A percentile compares a stretch with the other conserved stretches of the same genome.
Evolutionary conservation across 768 basidiomycete species (phyloP).

Genomic region (Kwoniella botswanensis): DNA sequence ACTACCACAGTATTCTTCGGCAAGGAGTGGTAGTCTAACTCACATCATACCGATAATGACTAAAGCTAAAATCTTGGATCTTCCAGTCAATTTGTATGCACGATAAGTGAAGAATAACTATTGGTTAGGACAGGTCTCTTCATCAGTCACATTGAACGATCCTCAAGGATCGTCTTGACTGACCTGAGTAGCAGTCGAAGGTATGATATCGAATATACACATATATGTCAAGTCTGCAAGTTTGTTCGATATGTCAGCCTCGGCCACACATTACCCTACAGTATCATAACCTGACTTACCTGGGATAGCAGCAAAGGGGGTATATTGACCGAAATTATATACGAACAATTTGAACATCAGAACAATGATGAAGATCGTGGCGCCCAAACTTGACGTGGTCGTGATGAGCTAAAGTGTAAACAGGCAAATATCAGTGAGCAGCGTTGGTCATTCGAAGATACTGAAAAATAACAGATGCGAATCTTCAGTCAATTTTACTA

Average conservation of each 20-base stretch:
- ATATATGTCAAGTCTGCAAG: conserved; percentile 1
- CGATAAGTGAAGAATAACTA: conserved; percentile 22
- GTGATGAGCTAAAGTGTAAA: background rate
- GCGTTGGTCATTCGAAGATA: background rate
- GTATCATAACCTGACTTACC: conserved; percentile 1
- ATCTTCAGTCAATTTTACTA: background rate
- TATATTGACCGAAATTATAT: conserved; percentile 17
- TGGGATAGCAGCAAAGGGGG: background rate
- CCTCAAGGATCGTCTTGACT: background rate
- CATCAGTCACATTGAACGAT: background rate
- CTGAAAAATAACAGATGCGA: background rate
- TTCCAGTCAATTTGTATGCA: conserved; percentile 6
- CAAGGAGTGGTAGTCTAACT: background rate
- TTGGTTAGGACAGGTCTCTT: background rate
- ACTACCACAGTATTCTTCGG: too few relatives aligned
- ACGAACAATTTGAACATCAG: conserved; percentile 20
- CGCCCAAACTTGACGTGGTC: background rate
- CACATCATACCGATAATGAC: conserved; percentile 1
- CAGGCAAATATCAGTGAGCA: background rate
- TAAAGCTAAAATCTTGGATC: background rate
- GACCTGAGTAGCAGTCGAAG: conserved; percentile 17
- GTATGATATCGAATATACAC: conserved; percentile 14
- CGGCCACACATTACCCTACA: background rate
- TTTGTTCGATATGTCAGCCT: too few relatives aligned
- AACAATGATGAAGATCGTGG: conserved; percentile 9